Conservation (phyloP, 805 yeast species). For the Wickerhamiella slavikovae region DNA sequence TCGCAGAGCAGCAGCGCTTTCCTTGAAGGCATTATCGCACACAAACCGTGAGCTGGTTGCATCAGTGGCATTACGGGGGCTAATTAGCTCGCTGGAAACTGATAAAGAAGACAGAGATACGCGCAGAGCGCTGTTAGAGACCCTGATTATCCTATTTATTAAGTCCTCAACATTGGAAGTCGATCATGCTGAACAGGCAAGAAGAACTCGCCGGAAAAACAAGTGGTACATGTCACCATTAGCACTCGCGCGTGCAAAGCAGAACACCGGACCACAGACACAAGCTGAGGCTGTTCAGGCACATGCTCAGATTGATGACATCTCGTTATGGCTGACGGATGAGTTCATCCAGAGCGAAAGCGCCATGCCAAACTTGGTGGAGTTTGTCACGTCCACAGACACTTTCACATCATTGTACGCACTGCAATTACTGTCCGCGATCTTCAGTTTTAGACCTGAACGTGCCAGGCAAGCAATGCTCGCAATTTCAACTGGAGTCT, state of each 20-base stretch:
- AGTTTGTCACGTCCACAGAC: slow-evolving; percentile 32
- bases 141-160: slow-evolving; percentile 61
- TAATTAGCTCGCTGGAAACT: slow-evolving; percentile 41
- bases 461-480: slow-evolving; percentile 57
- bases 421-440: slow-evolving; percentile 64
- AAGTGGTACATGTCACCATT: slow-evolving; percentile 15
- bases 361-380: slow-evolving; percentile 27
- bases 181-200: slow-evolving; percentile 62
- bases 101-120: slow-evolving; percentile 54
- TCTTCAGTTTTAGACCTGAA: slow-evolving; percentile 53
- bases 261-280: slow-evolving; percentile 41
- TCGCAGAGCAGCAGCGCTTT: slow-evolving; percentile 76
- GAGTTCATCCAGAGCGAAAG: slow-evolving; percentile 49
- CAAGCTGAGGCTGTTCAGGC: slow-evolving; percentile 27
- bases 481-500: slow-evolving; percentile 56
- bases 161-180: slow-evolving; percentile 29
- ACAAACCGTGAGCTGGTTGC: slow-evolving; percentile 80
- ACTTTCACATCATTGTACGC: slow-evolving; percentile 67
- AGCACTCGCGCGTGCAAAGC: slow-evolving; percentile 29
- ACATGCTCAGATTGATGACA: slow-evolving; percentile 40
- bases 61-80: slow-evolving; percentile 61
- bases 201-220: slow-evolving; percentile 21
- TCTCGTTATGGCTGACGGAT: slow-evolving; percentile 88
- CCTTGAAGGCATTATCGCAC: slow-evolving; percentile 71
- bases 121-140: slow-evolving; percentile 65